These are phyloP conservation scores for Neopestalotiopsis rosae DNA, from an alignment of 2,329 filamentous ascomycete genomes.

Conservation along the genomic window DNA sequence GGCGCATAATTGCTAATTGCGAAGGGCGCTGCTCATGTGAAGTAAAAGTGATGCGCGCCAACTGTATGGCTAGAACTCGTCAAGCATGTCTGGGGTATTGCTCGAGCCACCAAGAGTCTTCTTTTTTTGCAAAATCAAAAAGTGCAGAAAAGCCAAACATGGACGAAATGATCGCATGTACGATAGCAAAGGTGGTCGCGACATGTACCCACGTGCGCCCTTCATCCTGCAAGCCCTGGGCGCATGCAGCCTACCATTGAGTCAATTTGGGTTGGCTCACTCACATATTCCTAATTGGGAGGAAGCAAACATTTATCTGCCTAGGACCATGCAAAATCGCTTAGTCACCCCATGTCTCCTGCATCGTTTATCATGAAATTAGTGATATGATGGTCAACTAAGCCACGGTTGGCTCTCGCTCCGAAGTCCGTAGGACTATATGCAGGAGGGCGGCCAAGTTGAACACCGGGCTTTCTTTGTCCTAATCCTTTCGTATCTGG, in stretches of 20 bases:
- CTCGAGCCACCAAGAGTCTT: no score
- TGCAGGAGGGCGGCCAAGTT: no score
- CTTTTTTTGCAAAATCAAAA: no score
- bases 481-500: not conserved
- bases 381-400: not conserved
- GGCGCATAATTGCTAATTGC: no score
- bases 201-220: not conserved
- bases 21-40: no score
- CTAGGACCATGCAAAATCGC: not conserved
- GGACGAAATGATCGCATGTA: not conserved
- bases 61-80: no score
- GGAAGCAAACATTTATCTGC: not conserved
- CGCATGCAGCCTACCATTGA: not conserved
- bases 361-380: not conserved
- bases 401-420: not conserved
- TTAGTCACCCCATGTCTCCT: not conserved
- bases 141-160: not conserved
- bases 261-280: not conserved
- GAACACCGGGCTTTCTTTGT: not conserved
- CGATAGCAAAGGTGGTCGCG: not conserved
- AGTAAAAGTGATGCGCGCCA: no score
- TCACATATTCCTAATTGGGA: not conserved
- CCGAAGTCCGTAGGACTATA: not conserved
- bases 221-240: not conserved
- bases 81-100: no score